Evolutionary conservation across 1,284 basidiomycete genomes (phyloP), one percentile per base, ranked within the genome.

Genomic region (Vanrija sp.): DNA sequence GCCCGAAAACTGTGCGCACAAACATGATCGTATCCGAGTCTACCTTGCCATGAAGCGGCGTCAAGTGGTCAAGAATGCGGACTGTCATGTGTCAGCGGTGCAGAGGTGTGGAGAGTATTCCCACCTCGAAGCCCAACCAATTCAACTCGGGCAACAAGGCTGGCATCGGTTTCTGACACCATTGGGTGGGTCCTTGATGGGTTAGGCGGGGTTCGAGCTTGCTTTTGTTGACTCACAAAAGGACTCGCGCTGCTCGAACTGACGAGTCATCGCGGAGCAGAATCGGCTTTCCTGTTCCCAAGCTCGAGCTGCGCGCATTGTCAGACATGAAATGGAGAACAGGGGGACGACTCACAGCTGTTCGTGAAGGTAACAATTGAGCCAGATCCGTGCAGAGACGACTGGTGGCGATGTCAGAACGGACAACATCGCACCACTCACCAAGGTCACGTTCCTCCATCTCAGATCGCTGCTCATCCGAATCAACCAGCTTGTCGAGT

Each of bases 301-400:
- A 78, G 73, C 88, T 91, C 84, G 92, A 89, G 72, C 89, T 91
- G 58, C 3, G 14, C 2, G 57, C 21, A 23, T 52, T 21, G 49
- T 61, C 43, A 57, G 54, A 38, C 19, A 12, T 10, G 12, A n/a
- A 42, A 2, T 25, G 5, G 10, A 6, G 7, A 38, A 26, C 14
- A 16, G 19, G 1, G 14, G 4, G 2, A 5, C 3, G 15, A 62
- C 72, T 52, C 47, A 73, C 70, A 75, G 64, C 40, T 75, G 71
- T 44, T 77, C 75, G 47, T 75, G 68, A 52, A 74, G 63, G 47
- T 94, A 95, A 40, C 93, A 82, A 72, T 91, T 93, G 58, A 95
- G 80, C 93, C 92, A 96, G 57, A 95, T 92, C 48, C 93, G 82
- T 1, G 91, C 89, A 60, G 89, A 91, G 9, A 94, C 86, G 49